These are phyloP conservation scores for Dactylorhiza incarnata DNA, from an alignment of 106 monocot genomes.

Conservation along the genomic window DNA sequence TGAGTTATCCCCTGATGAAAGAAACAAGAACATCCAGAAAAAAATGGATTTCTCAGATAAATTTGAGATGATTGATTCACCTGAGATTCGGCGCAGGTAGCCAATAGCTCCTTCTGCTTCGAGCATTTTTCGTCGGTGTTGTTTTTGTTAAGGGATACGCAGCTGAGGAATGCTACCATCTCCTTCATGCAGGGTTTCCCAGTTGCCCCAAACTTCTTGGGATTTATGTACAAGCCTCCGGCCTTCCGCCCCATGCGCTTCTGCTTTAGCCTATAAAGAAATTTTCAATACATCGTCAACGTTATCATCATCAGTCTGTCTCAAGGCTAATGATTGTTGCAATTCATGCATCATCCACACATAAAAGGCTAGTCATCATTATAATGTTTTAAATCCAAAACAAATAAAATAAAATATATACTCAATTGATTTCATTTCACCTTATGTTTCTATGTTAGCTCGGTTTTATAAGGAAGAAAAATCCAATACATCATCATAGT, in stretches of 20 bases:
- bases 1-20: neutral
- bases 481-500: no score
- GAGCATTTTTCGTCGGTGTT: conserved; percentile 41
- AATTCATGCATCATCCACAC: no score
- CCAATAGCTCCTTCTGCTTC: conserved; percentile 41
- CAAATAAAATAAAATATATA: no score
- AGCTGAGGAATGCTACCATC: conserved; percentile 56
- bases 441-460: no score
- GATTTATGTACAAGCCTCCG: conserved; percentile 64
- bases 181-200: conserved; percentile 62
- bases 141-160: conserved; percentile 49
- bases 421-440: no score
- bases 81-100: conserved; percentile 49
- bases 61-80: conserved; percentile 7
- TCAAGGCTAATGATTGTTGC: no score
- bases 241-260: conserved; percentile 52
- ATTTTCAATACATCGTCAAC: no score
- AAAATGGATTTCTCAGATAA: neutral
- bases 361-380: no score
- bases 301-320: no score
- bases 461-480: no score
- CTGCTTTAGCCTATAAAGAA: neutral
- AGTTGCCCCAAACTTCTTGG: conserved; percentile 55
- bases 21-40: neutral
- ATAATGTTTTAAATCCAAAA: no score